Base-by-base conservation (phyloP, 805 yeast genomes). In the Lipomyces yamadae region DNA sequence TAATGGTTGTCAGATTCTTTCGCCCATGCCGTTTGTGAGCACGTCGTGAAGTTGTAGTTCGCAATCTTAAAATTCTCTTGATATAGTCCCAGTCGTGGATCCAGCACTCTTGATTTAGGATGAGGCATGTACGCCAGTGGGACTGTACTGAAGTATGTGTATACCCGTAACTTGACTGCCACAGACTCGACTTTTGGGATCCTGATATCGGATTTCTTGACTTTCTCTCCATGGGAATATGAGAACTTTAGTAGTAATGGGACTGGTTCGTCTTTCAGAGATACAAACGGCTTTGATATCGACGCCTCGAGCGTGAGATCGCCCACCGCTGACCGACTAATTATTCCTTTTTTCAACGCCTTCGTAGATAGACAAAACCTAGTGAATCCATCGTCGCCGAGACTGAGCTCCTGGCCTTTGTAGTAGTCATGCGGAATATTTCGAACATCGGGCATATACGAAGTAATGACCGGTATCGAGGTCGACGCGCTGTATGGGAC, bases 131-230 rank as follows among this genome's bases (percentile, higher is more conserved):
- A 65, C 3, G 62, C 52, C 61, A 67, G 53, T 3, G 65, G 29
- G 24, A 24, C 53, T 2, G 66, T 58, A 37, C 34, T 37, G 48
- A 56, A 67, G 56, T 42, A 67, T 2, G 70, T 67, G 39, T 56
- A 39, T 1, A 42, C 66, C 11, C 64, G 57, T 4, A 67, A 59
- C 29, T 59, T 61, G 35, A 65, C 66, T 15, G 33, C 7, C 15
- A 59, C 62, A 8, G 68, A 64, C 18, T 67, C 68, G 37, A 65
- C 60, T 4, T 60, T 33, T 33, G 70, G 70, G 13, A 56, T 34
- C 34, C 8, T n/a, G 4, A 45, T 11, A 7, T 52, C 34, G 50
- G 30, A 56, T 29, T 18, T 33, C 30, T 32, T 29, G 13, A n/a
- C 18, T 1, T 15, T 8, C 55, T 32, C 32, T n/a, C 39, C 54